Evolutionary conservation across 805 yeast species (phyloP), one percentile per base, ranked within the genome.

Genomic region (Ogataea allantospora): DNA sequence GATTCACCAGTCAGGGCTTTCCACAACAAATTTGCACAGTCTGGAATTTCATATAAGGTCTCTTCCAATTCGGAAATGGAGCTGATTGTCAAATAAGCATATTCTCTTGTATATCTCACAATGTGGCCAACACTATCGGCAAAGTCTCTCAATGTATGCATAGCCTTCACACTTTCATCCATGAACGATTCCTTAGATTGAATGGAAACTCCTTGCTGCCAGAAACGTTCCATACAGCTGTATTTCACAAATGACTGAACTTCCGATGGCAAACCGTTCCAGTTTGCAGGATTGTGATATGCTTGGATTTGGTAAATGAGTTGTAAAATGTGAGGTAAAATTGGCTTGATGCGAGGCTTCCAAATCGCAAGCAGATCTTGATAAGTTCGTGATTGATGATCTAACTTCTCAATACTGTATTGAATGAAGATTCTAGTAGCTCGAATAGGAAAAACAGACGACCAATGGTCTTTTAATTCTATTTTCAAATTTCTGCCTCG

Each of bases 81-180:
- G 12, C 95, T 89, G 23, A 93, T 71, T 1, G 97, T 87, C 46
- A 91, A 65, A 57, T 88, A 85, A 2, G 96, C 95, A 58, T 95
- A 93, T 61, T 93, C 99, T 49, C 99, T 76, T 0, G 99, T 93
- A 56, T 95, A 93, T 53, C 99, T 72, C 11, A 93, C 82, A 54
- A 88, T 86, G 60, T 93, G 97, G 12, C 99, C 99, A 10, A 93
- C 95, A 10, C 95, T 84, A 58, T 95, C 98, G 0, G 99, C 98
- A 70, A 93, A 93, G 63, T 93, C 99, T 48, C 98, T 75, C 41
- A 93, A 66, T 0, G 99, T 89, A 47, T 84, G 83, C 69, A 93
- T 87, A 0, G 99, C 98, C 57, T 84, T 88, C 41, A 87, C 95
- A 53, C 81, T 88, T 57, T 93, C 98, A 57, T 86, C 95, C 46